Base-by-base conservation (phyloP, 2,329 filamentous ascomycete genomes). In the Annulohypoxylon truncatum region DNA sequence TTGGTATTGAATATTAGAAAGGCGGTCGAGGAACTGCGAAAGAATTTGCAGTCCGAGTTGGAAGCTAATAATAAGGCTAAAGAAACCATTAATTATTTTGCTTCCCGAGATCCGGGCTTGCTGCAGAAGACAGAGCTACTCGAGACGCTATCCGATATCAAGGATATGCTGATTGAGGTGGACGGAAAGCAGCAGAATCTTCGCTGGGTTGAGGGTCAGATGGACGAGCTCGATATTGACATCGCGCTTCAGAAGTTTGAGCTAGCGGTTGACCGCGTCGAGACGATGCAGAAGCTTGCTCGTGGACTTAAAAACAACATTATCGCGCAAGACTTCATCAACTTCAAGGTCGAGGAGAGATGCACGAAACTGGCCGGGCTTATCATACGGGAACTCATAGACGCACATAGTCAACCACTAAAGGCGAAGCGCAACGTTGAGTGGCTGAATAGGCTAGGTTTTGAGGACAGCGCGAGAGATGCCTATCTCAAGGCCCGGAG, bases 181-280 rank as follows among this genome's bases (percentile, higher is more conserved):
- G 96, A 98, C 74, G 96, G 96, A 51, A 97, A 97, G 74, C 94
- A 97, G 78, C 93, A 98, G 77, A 97, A 96, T 76, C 85, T 99
- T 48, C 92, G 95, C 56, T 97, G 93, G 93, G 93, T 99, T 0
- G 96, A 99, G 77, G 89, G 90, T 55, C 93, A 98, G 79, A 92
- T 99, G 78, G 96, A 99, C 76, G 93, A 97, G 75, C 87, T 99
- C 4, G 96, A 99, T 75, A 98, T 98, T 73, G 91, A 97, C 73
- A 94, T 99, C 74, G 95, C 96, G 0, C 85, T 97, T 53, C 95
- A 98, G 77, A 87, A 88, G 42, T 96, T 97, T 70, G 94, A 97
- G 73, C 87, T 90, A 18, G 92, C 96, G 0, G 96, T 98, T 0
- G 85, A 86, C 4, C 88, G 90, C 28, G 91, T 97, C 1, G 96